Percentiles rank a stretch among this genome's conserved stretches.
These are phyloP conservation scores for Sungouiozyma intestinalis DNA, from an alignment of 805 yeast species.

Conservation along the genomic window DNA sequence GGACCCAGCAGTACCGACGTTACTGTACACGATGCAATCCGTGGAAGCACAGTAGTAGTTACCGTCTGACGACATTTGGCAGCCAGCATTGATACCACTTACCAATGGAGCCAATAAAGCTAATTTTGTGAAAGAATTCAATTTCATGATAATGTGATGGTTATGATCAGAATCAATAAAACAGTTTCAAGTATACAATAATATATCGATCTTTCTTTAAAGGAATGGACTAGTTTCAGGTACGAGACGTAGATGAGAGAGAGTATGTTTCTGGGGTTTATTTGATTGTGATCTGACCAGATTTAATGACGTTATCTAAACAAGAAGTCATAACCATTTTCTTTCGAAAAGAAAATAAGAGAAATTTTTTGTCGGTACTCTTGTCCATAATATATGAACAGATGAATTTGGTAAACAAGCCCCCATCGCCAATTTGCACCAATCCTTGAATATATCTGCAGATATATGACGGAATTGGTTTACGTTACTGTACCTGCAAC, in stretches of 20 bases:
- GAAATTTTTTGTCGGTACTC: background rate
- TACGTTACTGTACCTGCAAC: too few species aligned
- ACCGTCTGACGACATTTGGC: slow-evolving; percentile 41
- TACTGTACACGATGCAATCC: slow-evolving; percentile 51
- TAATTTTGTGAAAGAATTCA: slow-evolving; percentile 5
- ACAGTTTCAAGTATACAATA: background rate
- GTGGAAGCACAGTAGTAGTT: slow-evolving; percentile 77
- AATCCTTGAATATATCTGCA: background rate
- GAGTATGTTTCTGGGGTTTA: background rate
- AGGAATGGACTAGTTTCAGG: slow-evolving; percentile 10
- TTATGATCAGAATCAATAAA: background rate
- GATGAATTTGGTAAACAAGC: background rate
- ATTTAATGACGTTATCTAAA: background rate
- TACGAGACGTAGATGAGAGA: slow-evolving; percentile 17
- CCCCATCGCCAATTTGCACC: background rate
- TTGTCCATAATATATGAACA: background rate
- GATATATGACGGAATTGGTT: background rate
- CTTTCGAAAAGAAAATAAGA: background rate
- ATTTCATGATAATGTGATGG: slow-evolving; percentile 1
- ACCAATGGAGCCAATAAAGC: slow-evolving; percentile 8
- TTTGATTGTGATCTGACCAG: background rate
- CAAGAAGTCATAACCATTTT: background rate
- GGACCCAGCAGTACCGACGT: slow-evolving; percentile 78
- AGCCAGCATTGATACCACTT: slow-evolving; percentile 29
- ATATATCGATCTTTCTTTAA: background rate